These are phyloP conservation scores for Geosmithia flava DNA, from an alignment of 2,329 filamentous ascomycete genomes.

Conservation along the genomic window DNA sequence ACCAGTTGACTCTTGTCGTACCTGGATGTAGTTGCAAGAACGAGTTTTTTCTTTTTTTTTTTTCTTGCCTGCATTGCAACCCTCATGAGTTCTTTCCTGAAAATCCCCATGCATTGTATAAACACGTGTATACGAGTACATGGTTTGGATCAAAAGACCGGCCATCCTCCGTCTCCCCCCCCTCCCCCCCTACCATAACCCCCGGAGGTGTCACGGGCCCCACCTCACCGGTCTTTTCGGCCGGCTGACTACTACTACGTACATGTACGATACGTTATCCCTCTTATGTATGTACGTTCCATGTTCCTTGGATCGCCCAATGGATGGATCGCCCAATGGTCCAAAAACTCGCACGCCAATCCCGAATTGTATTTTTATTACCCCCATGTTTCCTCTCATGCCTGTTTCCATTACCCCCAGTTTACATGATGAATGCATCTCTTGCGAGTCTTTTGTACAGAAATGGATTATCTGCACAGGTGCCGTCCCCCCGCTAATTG, in stretches of 20 bases:
- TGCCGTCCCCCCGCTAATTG: too few species aligned
- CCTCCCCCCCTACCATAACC: background rate
- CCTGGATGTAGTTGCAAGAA: too few species aligned
- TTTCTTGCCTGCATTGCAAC: too few species aligned
- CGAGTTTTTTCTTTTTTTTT: too few species aligned
- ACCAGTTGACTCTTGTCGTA: too few species aligned
- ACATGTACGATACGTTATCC: background rate
- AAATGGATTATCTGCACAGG: constrained; percentile 1
- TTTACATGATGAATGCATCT: constrained; percentile 23
- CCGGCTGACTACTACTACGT: background rate
- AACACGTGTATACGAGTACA: too few species aligned
- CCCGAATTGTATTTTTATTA: constrained; percentile 6
- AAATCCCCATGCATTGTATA: too few species aligned
- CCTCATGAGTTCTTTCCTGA: too few species aligned
- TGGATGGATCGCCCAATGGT: background rate
- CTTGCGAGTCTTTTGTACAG: background rate
- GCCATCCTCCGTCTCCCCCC: background rate
- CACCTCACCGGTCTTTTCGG: constrained; percentile 2
- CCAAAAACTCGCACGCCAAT: background rate
- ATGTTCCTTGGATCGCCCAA: background rate
- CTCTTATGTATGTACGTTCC: background rate
- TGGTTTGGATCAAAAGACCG: too few species aligned
- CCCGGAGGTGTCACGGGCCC: background rate
- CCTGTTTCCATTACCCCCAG: constrained; percentile 21
- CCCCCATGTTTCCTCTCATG: constrained; percentile 4